These are phyloP conservation scores for Colletotrichum sp. DNA, from an alignment of 2,329 filamentous ascomycete genomes.

Conservation along the genomic window DNA sequence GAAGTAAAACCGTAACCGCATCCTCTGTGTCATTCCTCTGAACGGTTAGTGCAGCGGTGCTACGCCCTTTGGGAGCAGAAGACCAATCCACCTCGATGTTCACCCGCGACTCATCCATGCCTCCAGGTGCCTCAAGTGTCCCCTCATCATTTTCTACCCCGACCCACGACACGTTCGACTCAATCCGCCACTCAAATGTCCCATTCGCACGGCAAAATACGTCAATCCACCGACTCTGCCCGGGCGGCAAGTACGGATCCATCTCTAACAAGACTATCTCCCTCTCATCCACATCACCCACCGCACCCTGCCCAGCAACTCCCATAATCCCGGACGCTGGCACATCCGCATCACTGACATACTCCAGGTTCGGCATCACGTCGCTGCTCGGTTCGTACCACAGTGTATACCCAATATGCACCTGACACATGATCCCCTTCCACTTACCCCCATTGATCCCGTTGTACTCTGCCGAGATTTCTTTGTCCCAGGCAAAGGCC, in stretches of 20 bases:
- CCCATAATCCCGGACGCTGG: not conserved
- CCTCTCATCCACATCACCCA: not conserved
- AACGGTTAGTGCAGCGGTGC: not conserved
- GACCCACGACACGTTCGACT: not conserved
- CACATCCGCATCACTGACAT: not conserved
- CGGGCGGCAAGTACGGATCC: not conserved
- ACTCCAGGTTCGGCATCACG: slow-evolving; percentile 45
- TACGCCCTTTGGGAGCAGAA: not conserved
- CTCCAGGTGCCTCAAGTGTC: not conserved
- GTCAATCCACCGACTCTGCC: not conserved
- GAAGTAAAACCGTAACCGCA: not conserved
- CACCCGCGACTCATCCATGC: not conserved
- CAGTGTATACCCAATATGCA: slow-evolving; percentile 51
- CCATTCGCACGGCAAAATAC: not conserved
- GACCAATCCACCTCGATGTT: not conserved
- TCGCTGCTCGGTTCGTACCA: slow-evolving; percentile 60
- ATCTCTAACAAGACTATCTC: not conserved
- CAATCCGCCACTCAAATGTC: not conserved
- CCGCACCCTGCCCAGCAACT: not conserved
- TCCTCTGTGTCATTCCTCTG: not conserved
- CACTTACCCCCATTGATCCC: slow-evolving; percentile 40
- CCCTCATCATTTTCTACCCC: not conserved
- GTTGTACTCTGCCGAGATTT: slow-evolving; percentile 48
- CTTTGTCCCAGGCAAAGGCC: slow-evolving; percentile 47
- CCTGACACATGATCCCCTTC: slow-evolving; percentile 51